phyloP scores from a whole-genome alignment of 208 protist genomes.

The Leishmania tarentolae region DNA sequence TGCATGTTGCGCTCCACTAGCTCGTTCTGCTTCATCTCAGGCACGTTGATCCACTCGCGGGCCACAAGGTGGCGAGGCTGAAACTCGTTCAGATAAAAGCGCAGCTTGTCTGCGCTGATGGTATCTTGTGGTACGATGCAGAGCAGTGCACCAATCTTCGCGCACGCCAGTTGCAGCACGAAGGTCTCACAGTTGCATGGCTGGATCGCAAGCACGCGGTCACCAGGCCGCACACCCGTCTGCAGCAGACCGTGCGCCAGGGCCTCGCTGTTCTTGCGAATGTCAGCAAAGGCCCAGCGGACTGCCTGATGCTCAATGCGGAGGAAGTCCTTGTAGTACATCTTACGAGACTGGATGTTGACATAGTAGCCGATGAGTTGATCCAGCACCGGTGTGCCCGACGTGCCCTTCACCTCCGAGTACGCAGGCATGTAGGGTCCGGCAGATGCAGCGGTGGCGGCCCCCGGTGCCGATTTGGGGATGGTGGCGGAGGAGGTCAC shows the following conservation, averaged over 20 bases:
- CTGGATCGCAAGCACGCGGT: slow-evolving; percentile 88
- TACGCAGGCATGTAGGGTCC: slow-evolving; percentile 73
- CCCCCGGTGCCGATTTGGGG: slow-evolving; percentile 47
- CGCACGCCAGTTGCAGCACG: slow-evolving; percentile 89
- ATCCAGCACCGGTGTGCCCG: slow-evolving; percentile 75
- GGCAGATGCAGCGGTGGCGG: slow-evolving; percentile 50
- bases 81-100: slow-evolving; percentile 93
- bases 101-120: slow-evolving; percentile 90
- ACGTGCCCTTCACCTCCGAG: slow-evolving; percentile 75
- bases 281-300: slow-evolving; percentile 91
- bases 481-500: slow-evolving; percentile 26
- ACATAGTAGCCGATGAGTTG: slow-evolving; percentile 93
- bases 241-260: slow-evolving; percentile 90
- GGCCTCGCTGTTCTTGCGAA: slow-evolving; percentile 93
- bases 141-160: slow-evolving; percentile 86
- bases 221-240: slow-evolving; percentile 84
- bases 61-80: slow-evolving; percentile 86
- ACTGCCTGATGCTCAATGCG: slow-evolving; percentile 93
- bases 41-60: slow-evolving; percentile 89
- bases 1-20: slow-evolving; percentile 92
- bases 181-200: slow-evolving; percentile 92
- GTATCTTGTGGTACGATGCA: slow-evolving; percentile 79
- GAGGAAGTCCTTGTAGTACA: slow-evolving; percentile 95
- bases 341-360: slow-evolving; percentile 93
- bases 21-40: slow-evolving; percentile 82